These are phyloP conservation scores for Pichia occidentalis DNA, from an alignment of 805 yeast genomes.

Conservation along the genomic window DNA sequence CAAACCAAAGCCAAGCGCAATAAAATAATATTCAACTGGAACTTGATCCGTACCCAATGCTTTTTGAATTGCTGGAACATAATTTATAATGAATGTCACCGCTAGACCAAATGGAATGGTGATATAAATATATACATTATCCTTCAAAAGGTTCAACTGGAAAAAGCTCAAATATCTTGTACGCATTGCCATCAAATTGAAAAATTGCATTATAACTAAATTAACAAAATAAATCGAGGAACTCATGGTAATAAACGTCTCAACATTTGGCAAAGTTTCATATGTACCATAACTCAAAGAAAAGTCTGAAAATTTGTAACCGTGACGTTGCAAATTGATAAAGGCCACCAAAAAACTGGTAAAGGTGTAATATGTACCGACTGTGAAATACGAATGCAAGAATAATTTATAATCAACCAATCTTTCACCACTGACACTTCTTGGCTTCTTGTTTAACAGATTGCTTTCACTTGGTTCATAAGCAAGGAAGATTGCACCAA, in stretches of 20 bases:
- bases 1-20: conserved; percentile 40
- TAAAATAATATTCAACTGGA: conserved; percentile 41
- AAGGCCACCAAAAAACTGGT: conserved; percentile 33
- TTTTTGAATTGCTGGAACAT: conserved; percentile 3
- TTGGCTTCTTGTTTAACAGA: conserved; percentile 36
- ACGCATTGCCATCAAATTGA: conserved; percentile 5
- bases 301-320: conserved; percentile 1
- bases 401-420: conserved; percentile 42
- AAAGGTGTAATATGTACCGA: conserved; percentile 38
- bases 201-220: conserved; percentile 5
- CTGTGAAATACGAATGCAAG: conserved; percentile 36
- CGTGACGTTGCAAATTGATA: conserved; percentile 1
- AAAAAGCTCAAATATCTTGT: conserved; percentile 4
- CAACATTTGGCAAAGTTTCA: neutral
- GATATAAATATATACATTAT: neutral
- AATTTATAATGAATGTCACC: conserved; percentile 1
- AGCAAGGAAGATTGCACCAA: conserved; percentile 38
- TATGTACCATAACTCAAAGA: conserved; percentile 3
- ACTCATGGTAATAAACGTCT: neutral
- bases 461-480: conserved; percentile 40
- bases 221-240: conserved; percentile 3
- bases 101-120: conserved; percentile 3
- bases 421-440: conserved; percentile 37
- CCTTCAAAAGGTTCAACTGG: conserved; percentile 2
- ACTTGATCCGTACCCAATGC: conserved; percentile 22